Evolutionary conservation across 306 rosid species (phyloP), one percentile per base, ranked within the genome.

Genomic region (Alnus rubra): DNA sequence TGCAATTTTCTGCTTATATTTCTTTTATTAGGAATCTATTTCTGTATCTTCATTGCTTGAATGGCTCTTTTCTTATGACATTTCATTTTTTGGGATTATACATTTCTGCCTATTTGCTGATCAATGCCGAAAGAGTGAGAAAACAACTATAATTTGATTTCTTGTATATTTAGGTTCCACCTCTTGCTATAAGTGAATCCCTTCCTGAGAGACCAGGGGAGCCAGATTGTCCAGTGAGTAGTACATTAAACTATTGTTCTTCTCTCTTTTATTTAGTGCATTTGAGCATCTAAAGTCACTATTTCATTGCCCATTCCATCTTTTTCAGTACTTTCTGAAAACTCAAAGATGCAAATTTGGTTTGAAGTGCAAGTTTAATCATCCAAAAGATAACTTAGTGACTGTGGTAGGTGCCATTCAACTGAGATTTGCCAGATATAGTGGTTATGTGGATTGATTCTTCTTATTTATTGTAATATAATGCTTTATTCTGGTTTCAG

Each of bases 281-380:
- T 75, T 76, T 77, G 73, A 54, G 16, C 58, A 52, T 79, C 78
- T 78, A 58, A 65, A 53, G 55, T 59, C 28, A 78, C 79, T 76
- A 64, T 82, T 78, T 74, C 53, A 42, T 84, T 84, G 44, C 63
- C 62, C 49, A 31, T 74, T 59, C 56, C 31, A 67, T 76, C 59
- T 74, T 14, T 78, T 82, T 86, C 93, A 95, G 98, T 93, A 80
- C 87, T 95, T 91, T 85, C 44, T 95, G 71, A 95, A 95, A 81
- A 95, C 98, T 82, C 97, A 91, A 80, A 93, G 88, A 88, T 95
- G 98, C 92, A 93, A 93, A 85, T 95, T 89, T 88, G 98, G 98
- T 83, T 74, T 87, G 73, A 88, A 83, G 80, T 95, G 98, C 92
- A 95, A 90, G 88, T 95, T 95, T 81, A 92, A 95, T 82, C 98